A percentile compares a stretch with the other conserved stretches of the same genome.
These are phyloP conservation scores for Gillenia trifoliata DNA, from an alignment of 306 rosid species.

Conservation along the genomic window DNA sequence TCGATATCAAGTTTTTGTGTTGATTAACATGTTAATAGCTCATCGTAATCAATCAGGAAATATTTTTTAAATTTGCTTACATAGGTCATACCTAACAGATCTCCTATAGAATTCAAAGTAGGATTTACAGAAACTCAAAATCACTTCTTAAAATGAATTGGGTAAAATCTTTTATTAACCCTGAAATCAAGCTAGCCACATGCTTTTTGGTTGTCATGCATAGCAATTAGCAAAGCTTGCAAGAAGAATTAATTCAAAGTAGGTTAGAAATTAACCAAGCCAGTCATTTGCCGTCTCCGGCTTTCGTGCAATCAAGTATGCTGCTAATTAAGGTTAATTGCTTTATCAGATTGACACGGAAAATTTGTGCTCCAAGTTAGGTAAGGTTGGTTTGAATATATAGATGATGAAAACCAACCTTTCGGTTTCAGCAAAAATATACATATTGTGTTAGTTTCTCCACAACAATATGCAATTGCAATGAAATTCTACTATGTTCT, in stretches of 20 bases:
- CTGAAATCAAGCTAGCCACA: background rate
- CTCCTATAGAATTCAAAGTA: background rate
- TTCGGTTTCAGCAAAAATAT: background rate
- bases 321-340: background rate
- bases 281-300: background rate
- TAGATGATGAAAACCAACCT: background rate
- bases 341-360: background rate
- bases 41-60: background rate
- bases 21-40: background rate
- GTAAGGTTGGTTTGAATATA: slow-evolving; percentile 24
- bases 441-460: too few species aligned
- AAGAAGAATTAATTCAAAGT: slow-evolving; percentile 3
- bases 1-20: background rate
- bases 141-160: background rate
- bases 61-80: background rate
- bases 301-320: background rate
- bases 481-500: too few species aligned
- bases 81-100: background rate
- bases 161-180: background rate
- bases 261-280: slow-evolving; percentile 1
- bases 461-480: too few species aligned
- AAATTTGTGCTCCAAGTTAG: background rate
- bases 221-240: background rate
- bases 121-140: background rate
- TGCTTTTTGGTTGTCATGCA: background rate